Evolutionary conservation across 306 rosid species (phyloP).

Genomic region (Fragaria nilgerrensis): DNA sequence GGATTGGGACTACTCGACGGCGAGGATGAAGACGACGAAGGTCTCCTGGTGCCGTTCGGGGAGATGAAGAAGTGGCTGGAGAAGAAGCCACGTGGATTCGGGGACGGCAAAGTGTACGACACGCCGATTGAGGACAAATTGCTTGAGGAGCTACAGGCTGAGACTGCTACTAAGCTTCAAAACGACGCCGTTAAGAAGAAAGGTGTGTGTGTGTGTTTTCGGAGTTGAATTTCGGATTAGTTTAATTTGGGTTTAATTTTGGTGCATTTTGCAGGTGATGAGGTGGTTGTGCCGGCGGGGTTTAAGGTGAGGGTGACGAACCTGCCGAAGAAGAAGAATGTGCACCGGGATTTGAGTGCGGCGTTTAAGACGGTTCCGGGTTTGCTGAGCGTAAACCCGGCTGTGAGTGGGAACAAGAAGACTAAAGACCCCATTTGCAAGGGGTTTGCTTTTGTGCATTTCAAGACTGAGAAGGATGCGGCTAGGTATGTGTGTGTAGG

Average conservation of each 20-base stretch:
- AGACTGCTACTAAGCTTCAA: slow-evolving; percentile 53
- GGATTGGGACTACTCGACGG: slow-evolving; percentile 29
- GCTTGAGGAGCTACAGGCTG: slow-evolving; percentile 69
- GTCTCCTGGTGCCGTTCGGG: slow-evolving; percentile 38
- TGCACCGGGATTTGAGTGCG: slow-evolving; percentile 62
- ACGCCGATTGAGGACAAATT: slow-evolving; percentile 78
- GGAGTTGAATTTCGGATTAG: not conserved
- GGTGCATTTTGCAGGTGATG: slow-evolving; percentile 33
- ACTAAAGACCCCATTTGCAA: slow-evolving; percentile 94
- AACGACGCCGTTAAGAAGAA: slow-evolving; percentile 25
- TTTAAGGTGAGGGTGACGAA: slow-evolving; percentile 55
- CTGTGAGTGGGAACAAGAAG: slow-evolving; percentile 75
- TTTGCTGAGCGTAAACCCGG: slow-evolving; percentile 58
- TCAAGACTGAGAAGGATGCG: slow-evolving; percentile 62
- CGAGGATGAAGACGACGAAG: slow-evolving; percentile 35
- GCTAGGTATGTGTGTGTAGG: slow-evolving; percentile 40
- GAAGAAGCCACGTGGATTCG: slow-evolving; percentile 73
- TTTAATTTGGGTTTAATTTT: not conserved
- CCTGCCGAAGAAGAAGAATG: slow-evolving; percentile 81
- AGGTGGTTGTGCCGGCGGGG: slow-evolving; percentile 48
- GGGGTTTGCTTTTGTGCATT: slow-evolving; percentile 83
- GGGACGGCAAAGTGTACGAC: slow-evolving; percentile 72
- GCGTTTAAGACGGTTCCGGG: slow-evolving; percentile 69
- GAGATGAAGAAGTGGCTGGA: slow-evolving; percentile 59
- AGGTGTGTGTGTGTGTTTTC: slow-evolving; percentile 25